These are phyloP conservation scores for Sporothrix humicola DNA, from an alignment of 2,329 filamentous ascomycete genomes.

Conservation along the genomic window DNA sequence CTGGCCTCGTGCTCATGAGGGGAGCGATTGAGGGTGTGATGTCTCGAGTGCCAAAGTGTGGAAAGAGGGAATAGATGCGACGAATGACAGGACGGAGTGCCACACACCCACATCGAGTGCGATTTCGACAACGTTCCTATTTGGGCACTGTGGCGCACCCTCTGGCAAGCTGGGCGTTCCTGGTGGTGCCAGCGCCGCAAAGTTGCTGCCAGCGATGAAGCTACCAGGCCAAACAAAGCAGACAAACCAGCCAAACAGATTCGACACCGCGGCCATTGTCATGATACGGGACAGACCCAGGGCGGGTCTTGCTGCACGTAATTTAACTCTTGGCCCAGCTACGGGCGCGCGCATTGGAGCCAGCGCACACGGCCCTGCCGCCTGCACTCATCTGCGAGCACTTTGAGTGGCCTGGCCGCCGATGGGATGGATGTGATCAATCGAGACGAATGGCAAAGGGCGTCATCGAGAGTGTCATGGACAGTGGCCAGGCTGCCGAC, in stretches of 20 bases:
- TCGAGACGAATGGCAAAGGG: no score
- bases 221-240: background rate
- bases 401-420: background rate
- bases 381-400: background rate
- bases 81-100: conserved; percentile 17
- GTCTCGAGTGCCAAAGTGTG: background rate
- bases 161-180: background rate
- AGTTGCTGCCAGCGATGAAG: background rate
- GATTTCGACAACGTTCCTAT: background rate
- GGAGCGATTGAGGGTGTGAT: background rate
- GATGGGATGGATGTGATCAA: background rate
- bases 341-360: conserved; percentile 7
- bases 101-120: background rate
- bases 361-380: background rate
- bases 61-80: background rate
- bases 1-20: conserved; percentile 16
- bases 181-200: background rate
- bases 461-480: background rate
- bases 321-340: conserved; percentile 13
- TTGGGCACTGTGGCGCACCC: conserved; percentile 11
- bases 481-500: background rate
- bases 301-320: conserved; percentile 32
- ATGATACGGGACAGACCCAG: conserved; percentile 12
- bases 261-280: conserved; percentile 15
- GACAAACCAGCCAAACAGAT: conserved; percentile 20